Evolutionary conservation across 495 filamentous ascomycete genomes (phyloP).

Genomic region (Letharia columbiana): DNA sequence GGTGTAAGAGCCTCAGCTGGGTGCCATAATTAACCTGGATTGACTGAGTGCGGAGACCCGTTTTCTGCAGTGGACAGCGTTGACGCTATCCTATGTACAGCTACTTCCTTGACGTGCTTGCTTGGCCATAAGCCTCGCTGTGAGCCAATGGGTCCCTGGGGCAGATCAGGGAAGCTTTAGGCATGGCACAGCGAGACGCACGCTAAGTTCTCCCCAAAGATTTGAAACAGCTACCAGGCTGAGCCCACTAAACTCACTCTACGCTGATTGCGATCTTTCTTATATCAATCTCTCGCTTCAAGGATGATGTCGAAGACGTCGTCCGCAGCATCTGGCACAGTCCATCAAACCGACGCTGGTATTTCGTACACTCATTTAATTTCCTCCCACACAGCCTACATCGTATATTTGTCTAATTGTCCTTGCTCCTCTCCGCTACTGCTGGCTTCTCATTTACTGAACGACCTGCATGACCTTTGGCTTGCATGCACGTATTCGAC

Average conservation of each 20-base stretch:
- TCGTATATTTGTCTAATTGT: conserved; percentile 4
- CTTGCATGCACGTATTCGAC: conserved; percentile 10
- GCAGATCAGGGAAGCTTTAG: conserved; percentile 7
- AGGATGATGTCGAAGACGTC: conserved; percentile 19
- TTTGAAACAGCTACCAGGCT: conserved; percentile 21
- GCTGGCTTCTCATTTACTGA: conserved; percentile 4
- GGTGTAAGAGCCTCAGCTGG: background rate
- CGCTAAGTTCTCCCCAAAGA: conserved; percentile 13
- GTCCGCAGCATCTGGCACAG: conserved; percentile 28
- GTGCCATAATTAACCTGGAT: conserved; percentile 1
- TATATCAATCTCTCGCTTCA: conserved; percentile 18
- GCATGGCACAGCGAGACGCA: conserved; percentile 8
- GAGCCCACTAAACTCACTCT: conserved; percentile 17
- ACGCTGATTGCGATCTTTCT: conserved; percentile 4
- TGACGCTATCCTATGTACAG: conserved; percentile 7
- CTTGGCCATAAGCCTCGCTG: conserved; percentile 5
- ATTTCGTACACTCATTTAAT: conserved; percentile 14
- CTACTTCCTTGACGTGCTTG: background rate
- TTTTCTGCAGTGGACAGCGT: background rate
- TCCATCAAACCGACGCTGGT: conserved; percentile 1
- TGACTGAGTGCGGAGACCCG: background rate
- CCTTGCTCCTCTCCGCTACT: conserved; percentile 15
- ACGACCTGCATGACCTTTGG: conserved; percentile 17
- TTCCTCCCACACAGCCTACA: conserved; percentile 21
- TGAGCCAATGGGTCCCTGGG: conserved; percentile 10